Evolutionary conservation across 2,329 filamentous ascomycete species (phyloP).

Genomic region (Dactylonectria estremocensis): DNA sequence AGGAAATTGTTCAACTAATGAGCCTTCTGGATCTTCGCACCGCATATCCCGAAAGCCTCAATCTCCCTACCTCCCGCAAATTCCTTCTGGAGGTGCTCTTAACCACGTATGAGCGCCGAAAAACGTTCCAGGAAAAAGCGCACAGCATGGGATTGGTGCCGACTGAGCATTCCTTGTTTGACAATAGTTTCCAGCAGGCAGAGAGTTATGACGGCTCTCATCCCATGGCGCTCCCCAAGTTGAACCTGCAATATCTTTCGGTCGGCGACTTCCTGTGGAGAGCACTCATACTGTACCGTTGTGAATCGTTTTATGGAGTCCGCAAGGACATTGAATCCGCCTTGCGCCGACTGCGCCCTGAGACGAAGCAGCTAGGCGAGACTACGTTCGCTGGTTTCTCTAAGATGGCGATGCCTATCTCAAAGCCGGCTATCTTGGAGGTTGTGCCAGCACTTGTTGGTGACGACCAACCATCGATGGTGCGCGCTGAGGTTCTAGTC

Average conservation of each 20-base stretch:
- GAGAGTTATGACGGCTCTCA: slow-evolving; percentile 90
- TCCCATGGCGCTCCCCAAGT: slow-evolving; percentile 91
- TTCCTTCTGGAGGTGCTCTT: slow-evolving; percentile 82
- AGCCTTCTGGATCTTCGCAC: slow-evolving; percentile 83
- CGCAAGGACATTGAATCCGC: slow-evolving; percentile 90
- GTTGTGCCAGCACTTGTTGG: slow-evolving; percentile 88
- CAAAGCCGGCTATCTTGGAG: slow-evolving; percentile 89
- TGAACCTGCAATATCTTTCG: slow-evolving; percentile 96
- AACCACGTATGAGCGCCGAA: slow-evolving; percentile 81
- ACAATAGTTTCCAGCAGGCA: slow-evolving; percentile 82
- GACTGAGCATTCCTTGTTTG: slow-evolving; percentile 86
- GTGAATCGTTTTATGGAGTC: slow-evolving; percentile 94
- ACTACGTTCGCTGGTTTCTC: slow-evolving; percentile 87
- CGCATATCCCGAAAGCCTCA: slow-evolving; percentile 81
- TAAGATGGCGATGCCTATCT: slow-evolving; percentile 91
- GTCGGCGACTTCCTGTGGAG: slow-evolving; percentile 98
- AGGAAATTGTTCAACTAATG: slow-evolving; percentile 80
- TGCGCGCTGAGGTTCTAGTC: slow-evolving; percentile 88
- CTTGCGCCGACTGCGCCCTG: slow-evolving; percentile 83
- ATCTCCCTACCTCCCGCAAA: slow-evolving; percentile 73
- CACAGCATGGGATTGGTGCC: slow-evolving; percentile 83
- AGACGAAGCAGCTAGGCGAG: slow-evolving; percentile 73
- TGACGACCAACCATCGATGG: slow-evolving; percentile 84
- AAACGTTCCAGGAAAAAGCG: slow-evolving; percentile 86
- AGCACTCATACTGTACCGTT: slow-evolving; percentile 88